These are phyloP conservation scores for Lactarius quietus DNA, from an alignment of 768 basidiomycete species.

Conservation along the genomic window DNA sequence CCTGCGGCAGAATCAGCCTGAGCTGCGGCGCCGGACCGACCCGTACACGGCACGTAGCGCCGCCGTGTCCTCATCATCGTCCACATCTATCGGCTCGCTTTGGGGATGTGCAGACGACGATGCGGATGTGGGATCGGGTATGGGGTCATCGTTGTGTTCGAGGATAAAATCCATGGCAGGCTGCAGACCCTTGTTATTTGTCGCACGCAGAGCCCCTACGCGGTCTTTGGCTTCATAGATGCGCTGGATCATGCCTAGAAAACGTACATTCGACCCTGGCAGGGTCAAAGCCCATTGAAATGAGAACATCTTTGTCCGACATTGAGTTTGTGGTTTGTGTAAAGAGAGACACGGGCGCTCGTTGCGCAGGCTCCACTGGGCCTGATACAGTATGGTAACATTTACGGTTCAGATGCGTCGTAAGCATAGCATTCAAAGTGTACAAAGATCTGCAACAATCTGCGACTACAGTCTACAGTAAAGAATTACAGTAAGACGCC, in stretches of 20 bases:
- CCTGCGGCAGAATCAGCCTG: constrained; percentile 32
- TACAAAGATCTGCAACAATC: no score
- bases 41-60: constrained; percentile 51
- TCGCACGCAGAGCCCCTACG: constrained; percentile 86
- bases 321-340: constrained; percentile 28
- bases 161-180: constrained; percentile 89
- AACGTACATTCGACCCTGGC: constrained; percentile 81
- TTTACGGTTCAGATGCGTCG: no score
- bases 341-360: neutral
- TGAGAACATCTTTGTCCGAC: constrained; percentile 67
- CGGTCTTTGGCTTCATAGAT: neutral
- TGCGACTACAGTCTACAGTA: no score
- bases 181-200: constrained; percentile 79
- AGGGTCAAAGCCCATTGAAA: constrained; percentile 85
- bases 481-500: no score
- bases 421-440: no score
- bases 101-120: constrained; percentile 23
- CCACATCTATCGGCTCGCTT: constrained; percentile 46
- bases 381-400: no score
- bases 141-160: constrained; percentile 69
- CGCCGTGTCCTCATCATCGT: constrained; percentile 74
- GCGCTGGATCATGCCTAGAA: constrained; percentile 7
- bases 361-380: no score
- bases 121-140: constrained; percentile 53
- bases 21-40: constrained; percentile 38